Percentiles rank a stretch among this genome's conserved stretches.
Conservation (phyloP, 2,329 filamentous ascomycete genomes). For the Monilinia vaccinii-corymbosi region DNA sequence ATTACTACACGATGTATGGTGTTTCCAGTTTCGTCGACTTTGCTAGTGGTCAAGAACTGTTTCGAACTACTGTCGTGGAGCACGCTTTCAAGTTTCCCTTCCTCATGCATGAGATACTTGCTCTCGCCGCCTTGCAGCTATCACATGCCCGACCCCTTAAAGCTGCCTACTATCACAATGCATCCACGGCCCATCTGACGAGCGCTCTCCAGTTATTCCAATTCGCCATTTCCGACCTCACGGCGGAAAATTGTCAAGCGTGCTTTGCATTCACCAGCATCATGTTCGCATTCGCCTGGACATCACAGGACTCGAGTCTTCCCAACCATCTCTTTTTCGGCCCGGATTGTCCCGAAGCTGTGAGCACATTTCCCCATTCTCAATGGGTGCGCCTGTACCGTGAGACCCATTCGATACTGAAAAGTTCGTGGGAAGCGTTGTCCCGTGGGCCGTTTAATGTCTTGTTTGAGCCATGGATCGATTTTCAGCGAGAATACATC, state of each 20-base stretch:
- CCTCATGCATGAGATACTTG: slow-evolving; percentile 31
- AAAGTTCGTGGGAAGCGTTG: slow-evolving; percentile 16
- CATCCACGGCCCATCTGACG: slow-evolving; percentile 28
- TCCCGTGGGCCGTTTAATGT: slow-evolving; percentile 21
- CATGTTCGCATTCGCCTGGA: slow-evolving; percentile 31
- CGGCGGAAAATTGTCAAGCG: slow-evolving; percentile 29
- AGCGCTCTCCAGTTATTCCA: slow-evolving; percentile 28
- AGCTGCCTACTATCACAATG: slow-evolving; percentile 21
- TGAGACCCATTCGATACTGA: slow-evolving; percentile 24
- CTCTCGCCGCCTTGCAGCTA: slow-evolving; percentile 31
- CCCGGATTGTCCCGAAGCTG: slow-evolving; percentile 22
- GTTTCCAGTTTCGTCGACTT: slow-evolving; percentile 18
- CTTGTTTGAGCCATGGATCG: slow-evolving; percentile 19
- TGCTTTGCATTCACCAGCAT: slow-evolving; percentile 29
- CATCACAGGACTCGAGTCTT: slow-evolving; percentile 18
- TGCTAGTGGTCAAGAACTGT: slow-evolving; percentile 12
- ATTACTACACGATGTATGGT: slow-evolving; percentile 35
- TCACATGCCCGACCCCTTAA: slow-evolving; percentile 24
- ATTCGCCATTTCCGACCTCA: slow-evolving; percentile 37
- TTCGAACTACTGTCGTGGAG: slow-evolving; percentile 21
- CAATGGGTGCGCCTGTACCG: slow-evolving; percentile 28
- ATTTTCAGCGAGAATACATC: slow-evolving; percentile 13
- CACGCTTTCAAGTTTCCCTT: slow-evolving; percentile 27
- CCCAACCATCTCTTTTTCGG: slow-evolving; percentile 29
- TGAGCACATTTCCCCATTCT: slow-evolving; percentile 17